Percentiles rank a stretch among this genome's conserved stretches.
Conservation (phyloP, 306 rosid species). For the Acmispon strigosus region DNA sequence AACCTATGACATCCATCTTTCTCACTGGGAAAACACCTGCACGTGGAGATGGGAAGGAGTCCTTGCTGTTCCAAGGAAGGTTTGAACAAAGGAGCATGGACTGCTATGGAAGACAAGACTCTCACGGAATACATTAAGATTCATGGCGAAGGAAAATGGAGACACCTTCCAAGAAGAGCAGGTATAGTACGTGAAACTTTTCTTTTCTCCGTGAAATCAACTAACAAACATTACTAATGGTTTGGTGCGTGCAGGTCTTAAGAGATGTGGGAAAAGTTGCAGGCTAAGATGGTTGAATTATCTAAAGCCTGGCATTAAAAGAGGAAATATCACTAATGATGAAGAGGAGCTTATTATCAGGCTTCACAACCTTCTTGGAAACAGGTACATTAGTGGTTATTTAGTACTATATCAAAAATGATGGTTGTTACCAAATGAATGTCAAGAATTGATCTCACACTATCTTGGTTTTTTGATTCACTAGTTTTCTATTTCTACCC, state of each 20-base stretch:
- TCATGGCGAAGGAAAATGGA: conserved; percentile 53
- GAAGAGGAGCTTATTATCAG: conserved; percentile 28
- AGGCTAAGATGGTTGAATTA: conserved; percentile 19
- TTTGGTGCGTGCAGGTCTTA: conserved; percentile 16
- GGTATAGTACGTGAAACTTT: no score
- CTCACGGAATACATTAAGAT: conserved; percentile 26
- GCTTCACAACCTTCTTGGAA: conserved; percentile 31
- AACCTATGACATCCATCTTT: background rate
- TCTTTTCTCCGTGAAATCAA: no score
- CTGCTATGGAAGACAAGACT: conserved; percentile 38
- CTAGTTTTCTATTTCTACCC: no score
- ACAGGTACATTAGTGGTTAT: conserved; percentile 24
- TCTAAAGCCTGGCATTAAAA: conserved; percentile 11
- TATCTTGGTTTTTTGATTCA: no score
- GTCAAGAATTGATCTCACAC: no score
- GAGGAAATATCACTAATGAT: conserved; percentile 13
- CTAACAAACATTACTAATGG: no score
- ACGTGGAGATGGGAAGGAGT: conserved; percentile 37
- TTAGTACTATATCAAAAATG: no score
- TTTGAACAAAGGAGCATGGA: conserved; percentile 52
- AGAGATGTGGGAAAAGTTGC: conserved; percentile 25
- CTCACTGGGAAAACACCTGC: background rate
- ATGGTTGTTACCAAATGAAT: no score
- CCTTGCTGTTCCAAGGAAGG: conserved; percentile 44
- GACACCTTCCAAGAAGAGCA: conserved; percentile 42